Evolutionary conservation across 352 stramenopile genomes (phyloP).

Genomic region (Thalassiosira hispida): DNA sequence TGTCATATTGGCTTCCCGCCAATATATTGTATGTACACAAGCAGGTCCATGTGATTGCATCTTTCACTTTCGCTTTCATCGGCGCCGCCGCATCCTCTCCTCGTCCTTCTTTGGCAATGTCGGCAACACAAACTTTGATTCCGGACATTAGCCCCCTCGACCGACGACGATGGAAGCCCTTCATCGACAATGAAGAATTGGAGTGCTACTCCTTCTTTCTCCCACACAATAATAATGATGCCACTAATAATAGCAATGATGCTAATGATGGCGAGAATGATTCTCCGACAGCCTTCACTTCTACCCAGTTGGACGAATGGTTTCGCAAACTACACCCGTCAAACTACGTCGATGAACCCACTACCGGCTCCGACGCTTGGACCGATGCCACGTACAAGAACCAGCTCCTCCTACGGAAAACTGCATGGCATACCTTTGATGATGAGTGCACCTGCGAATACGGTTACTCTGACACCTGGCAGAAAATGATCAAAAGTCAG

Average conservation of each 20-base stretch:
- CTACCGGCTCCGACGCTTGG: constrained; percentile 24
- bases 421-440: constrained; percentile 47
- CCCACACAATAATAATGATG: not conserved
- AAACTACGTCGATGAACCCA: constrained; percentile 19
- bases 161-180: not conserved
- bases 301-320: constrained; percentile 40
- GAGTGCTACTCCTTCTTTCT: constrained; percentile 10
- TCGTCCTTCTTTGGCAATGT: not conserved
- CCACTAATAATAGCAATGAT: not conserved
- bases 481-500: constrained; percentile 19
- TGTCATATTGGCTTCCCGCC: too few relatives aligned
- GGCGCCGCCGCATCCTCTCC: not conserved
- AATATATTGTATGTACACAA: too few relatives aligned
- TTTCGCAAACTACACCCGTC: constrained; percentile 43
- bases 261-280: not conserved
- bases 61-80: too few relatives aligned
- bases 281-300: constrained; percentile 7
- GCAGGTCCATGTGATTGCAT: too few relatives aligned
- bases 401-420: constrained; percentile 43
- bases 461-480: constrained; percentile 60
- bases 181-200: constrained; percentile 13
- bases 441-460: constrained; percentile 49
- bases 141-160: not conserved
- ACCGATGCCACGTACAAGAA: constrained; percentile 45
- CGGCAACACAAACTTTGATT: not conserved